A percentile compares a stretch with the other conserved stretches of the same genome.
These are phyloP conservation scores for Penicillium sp. DNA, from an alignment of 2,329 filamentous ascomycete species.

Conservation along the genomic window DNA sequence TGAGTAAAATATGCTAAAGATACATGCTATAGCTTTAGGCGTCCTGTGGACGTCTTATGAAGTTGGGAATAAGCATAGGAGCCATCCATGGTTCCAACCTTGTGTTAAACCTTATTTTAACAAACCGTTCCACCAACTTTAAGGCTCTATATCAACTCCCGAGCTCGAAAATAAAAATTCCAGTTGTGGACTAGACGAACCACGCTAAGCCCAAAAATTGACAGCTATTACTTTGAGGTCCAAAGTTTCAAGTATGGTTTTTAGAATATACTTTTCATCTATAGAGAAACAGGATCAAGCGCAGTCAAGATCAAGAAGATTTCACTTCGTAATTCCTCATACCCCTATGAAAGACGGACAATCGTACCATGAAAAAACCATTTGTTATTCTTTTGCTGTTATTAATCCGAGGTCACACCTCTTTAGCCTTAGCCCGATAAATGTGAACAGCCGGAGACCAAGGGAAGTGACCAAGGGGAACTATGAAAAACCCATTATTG, in stretches of 20 bases:
- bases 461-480: constrained; percentile 23
- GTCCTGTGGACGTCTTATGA: background rate
- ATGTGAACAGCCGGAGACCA: constrained; percentile 19
- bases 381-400: background rate
- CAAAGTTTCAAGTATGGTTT: background rate
- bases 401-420: background rate
- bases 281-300: background rate
- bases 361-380: background rate
- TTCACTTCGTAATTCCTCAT: background rate
- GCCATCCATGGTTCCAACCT: background rate
- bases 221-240: background rate
- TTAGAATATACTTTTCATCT: background rate
- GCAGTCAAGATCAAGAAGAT: background rate
- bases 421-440: constrained; percentile 1
- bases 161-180: background rate
- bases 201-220: background rate
- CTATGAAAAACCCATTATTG: constrained; percentile 20
- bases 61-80: background rate
- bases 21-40: background rate
- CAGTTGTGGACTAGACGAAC: background rate
- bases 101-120: background rate
- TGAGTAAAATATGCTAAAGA: background rate
- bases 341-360: background rate
- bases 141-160: background rate
- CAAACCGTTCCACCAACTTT: background rate